Base-by-base conservation (phyloP, 2,329 filamentous ascomycete species). In the Simplicillium sp. region DNA sequence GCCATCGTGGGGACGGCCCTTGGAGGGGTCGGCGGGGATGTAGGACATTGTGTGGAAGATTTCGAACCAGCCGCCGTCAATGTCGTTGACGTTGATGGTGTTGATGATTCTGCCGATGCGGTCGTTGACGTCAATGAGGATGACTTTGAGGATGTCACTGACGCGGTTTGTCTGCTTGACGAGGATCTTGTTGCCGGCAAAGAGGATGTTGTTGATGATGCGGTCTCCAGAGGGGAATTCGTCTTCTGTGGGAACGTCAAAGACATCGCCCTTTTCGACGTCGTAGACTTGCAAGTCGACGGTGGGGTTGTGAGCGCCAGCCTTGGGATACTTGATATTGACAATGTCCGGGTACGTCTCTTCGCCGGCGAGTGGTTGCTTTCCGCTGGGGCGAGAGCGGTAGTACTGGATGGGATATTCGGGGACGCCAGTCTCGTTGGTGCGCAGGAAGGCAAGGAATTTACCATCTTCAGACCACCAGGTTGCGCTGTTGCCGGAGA, bases 1-100 rank as follows among this genome's bases (percentile, higher is more conserved):
- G 16, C 92, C 92, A 59, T 96, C 88, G 5, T 90, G 63, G 2
- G 76, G 70, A 16, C 89, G 80, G 12, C 85, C 86, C 46, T 85
- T 87, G 11, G 65, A 60, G 16, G 84, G 75, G 57, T 96, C 87
- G 3, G 87, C 85, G 2, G 92, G 92, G 43, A 98, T 82, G 55
- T 84, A 97, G 12, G 70, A 80, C 3, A 89, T 95, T 34, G 82
- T 77, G 52, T 95, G 83, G 1, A 87, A 87, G 34, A 95, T 87
- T 63, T 98, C 92, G 52, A 96, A 90, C 92, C 92, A 98, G 29
- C 92, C 94, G 16, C 89, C 89, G 58, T 98, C 92, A n/a, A 96
- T 70, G 43, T 82, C 73, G 48, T 80, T 77, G 37, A 96, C 79
- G 58, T 98, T 80, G 37, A 86, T 75, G 15, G 80, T 83, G 47